These are phyloP conservation scores for Paraphoma sp. DNA, from an alignment of 2,329 filamentous ascomycete genomes.

Conservation along the genomic window DNA sequence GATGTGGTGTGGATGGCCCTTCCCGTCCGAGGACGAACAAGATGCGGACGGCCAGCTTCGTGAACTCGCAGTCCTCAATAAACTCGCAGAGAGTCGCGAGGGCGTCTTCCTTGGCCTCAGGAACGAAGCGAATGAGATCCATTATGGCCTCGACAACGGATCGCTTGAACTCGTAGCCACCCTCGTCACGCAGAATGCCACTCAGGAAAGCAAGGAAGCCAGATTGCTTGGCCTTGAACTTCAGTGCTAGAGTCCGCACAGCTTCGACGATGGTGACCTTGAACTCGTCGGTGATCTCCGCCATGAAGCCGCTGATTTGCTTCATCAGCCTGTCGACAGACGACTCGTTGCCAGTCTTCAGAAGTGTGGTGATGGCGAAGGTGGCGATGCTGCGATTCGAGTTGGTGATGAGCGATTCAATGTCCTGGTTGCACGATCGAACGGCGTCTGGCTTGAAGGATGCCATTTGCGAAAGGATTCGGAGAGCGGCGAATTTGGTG, in stretches of 20 bases:
- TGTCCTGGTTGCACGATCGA: conserved; percentile 93
- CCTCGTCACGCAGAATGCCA: conserved; percentile 94
- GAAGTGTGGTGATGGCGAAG: conserved; percentile 95
- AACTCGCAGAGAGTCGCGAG: conserved; percentile 97
- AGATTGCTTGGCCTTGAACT: conserved; percentile 97
- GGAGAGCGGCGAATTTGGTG: conserved; percentile 96
- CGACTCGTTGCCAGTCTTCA: conserved; percentile 97
- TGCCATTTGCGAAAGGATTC: conserved; percentile 94
- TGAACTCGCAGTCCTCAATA: conserved; percentile 99
- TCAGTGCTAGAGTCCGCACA: conserved; percentile 93
- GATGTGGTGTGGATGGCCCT: conserved; percentile 92
- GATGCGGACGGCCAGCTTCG: conserved; percentile 94
- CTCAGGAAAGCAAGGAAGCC: conserved; percentile 98
- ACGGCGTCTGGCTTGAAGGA: conserved; percentile 95
- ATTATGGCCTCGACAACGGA: conserved; percentile 99
- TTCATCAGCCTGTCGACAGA: conserved; percentile 98
- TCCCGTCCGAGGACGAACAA: conserved; percentile 92
- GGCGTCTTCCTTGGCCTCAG: conserved; percentile 80
- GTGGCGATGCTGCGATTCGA: conserved; percentile 97
- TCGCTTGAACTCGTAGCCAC: conserved; percentile 97
- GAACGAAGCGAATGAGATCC: conserved; percentile 98
- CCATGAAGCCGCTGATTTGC: conserved; percentile 98
- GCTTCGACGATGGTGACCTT: conserved; percentile 99
- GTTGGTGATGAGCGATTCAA: conserved; percentile 95
- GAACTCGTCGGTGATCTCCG: conserved; percentile 98